Base-by-base conservation (phyloP, 176 grass and related monocot genomes). In the Oryza officinalis region DNA sequence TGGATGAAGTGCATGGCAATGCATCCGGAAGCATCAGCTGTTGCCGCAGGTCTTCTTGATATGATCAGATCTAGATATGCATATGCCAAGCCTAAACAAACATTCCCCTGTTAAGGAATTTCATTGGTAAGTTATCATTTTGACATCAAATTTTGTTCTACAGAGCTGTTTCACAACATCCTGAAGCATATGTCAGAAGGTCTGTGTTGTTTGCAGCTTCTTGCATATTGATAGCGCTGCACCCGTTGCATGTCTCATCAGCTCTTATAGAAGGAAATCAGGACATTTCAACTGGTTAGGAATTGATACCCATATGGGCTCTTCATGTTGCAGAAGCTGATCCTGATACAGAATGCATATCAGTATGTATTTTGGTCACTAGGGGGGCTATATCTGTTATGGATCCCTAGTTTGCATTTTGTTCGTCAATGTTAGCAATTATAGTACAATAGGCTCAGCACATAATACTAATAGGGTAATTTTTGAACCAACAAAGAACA, bases 141-240 rank as follows among this genome's bases (percentile, higher is more conserved):
- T 76, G 37, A 44, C 69, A 2, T 64, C 12, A 67, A 72, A 40
- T 71, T 40, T 78, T 73, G 59, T 86, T 78, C 76, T 72, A 12
- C 79, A 97, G 92, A 87, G 86, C 79, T 77, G 75, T 97, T 49
- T 94, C 90, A 0, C 78, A 88, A 72, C 95, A 97, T 90, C 86
- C 90, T 13, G 95, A 97, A 91, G 92, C 95, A 97, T 88, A 97
- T 88, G 95, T 97, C 63, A 93, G 95, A 80, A 97, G 95, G 74
- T 92, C 95, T 20, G 92, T 80, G 7, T 46, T 97, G 60, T 97
- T 97, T 89, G 86, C 92, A 45, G 95, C 95, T 64, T 97, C 92
- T 83, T 94, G 95, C 73, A 89, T 91, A 87, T 77, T 97, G 78
- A 69, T 94, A 74, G 89, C 92, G 79, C 50, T 97, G 88, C 95